Evolutionary conservation across 768 basidiomycete species (phyloP).

Genomic region (Leccinum barrowsii): DNA sequence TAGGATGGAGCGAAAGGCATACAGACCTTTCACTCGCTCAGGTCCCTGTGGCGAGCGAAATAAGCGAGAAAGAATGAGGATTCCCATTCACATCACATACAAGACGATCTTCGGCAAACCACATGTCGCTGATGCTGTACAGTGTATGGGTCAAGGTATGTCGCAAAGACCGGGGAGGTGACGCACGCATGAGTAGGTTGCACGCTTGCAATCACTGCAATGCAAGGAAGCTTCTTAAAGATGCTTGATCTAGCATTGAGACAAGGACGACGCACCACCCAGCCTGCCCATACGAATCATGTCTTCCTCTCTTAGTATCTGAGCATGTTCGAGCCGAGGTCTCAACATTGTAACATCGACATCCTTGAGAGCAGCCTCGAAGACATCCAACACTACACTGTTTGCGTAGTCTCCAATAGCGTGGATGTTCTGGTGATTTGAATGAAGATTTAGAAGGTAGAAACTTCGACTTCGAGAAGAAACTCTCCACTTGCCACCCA

Average conservation of each 20-base stretch:
- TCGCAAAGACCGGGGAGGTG: not conserved
- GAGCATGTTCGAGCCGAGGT: slow-evolving; percentile 88
- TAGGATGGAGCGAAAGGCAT: slow-evolving; percentile 78
- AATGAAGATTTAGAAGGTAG: not conserved
- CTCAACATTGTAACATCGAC: slow-evolving; percentile 62
- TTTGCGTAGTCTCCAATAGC: slow-evolving; percentile 89
- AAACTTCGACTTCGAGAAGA: not conserved
- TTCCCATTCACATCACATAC: slow-evolving; percentile 37
- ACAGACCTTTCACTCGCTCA: slow-evolving; percentile 79
- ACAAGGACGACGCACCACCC: slow-evolving; percentile 51
- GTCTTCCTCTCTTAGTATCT: slow-evolving; percentile 76
- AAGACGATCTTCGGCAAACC: slow-evolving; percentile 80
- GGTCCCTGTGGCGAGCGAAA: slow-evolving; percentile 51
- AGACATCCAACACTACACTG: slow-evolving; percentile 75
- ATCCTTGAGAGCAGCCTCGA: slow-evolving; percentile 63
- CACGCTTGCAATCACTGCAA: slow-evolving; percentile 79
- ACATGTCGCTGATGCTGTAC: slow-evolving; percentile 78
- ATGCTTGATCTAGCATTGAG: not conserved
- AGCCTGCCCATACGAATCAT: slow-evolving; percentile 73
- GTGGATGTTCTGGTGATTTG: slow-evolving; percentile 66
- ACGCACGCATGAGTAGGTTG: slow-evolving; percentile 86
- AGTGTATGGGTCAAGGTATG: not conserved
- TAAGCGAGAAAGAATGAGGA: not conserved
- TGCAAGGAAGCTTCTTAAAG: not conserved
- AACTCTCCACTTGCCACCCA: slow-evolving; percentile 87